Base-by-base conservation (phyloP, 768 basidiomycete species). In the Hortiboletus campestris region DNA sequence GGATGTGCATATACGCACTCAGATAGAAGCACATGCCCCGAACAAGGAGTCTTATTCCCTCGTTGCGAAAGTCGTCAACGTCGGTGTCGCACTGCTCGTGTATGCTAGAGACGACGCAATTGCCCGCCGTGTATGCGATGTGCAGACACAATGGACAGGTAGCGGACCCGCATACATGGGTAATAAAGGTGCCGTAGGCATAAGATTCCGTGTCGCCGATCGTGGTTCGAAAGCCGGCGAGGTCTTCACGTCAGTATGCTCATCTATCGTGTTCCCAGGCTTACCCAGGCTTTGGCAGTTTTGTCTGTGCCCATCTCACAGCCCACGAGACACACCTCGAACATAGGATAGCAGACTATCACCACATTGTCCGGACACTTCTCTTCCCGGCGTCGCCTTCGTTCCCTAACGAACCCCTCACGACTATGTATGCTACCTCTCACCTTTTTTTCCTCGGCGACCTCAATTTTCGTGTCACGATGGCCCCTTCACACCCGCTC, bases 361-460 rank as follows among this genome's bases (percentile, higher is more conserved):
- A 82, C 47, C 81, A 91, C 58, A 93, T 99, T 38, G 89, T 92
- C 38, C 75, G 83, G 42, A 82, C 86, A 2, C 80, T 99, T 32
- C 78, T 95, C 44, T 97, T 99, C 64, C 75, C 83, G 10, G 77
- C 89, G 9, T 53, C 78, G 2, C 70, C 76, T 35, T 68, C 72
- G 3, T 71, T 75, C 3, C 68, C 73, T 10, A 71, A 78, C 0
- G 63, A 63, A 28, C 54, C 59, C 12, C 73, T 76, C 6, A 82
- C 84, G 46, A 88, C 84, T 12, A 81, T 98, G 44, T 94, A 90
- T 75, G 78, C 84, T 42, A 89, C 94, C 0, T 91, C 92, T 13
- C 92, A 98, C 69, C 78, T 97, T 1, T 97, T 98, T 78, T 80
- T 97, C 68, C 80, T 97, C 34, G 96, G 96, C 7, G 95, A 98